Evolutionary conservation across 2,329 filamentous ascomycete species (phyloP), one percentile per base, ranked within the genome.

Genomic region (Penicillium sp.): DNA sequence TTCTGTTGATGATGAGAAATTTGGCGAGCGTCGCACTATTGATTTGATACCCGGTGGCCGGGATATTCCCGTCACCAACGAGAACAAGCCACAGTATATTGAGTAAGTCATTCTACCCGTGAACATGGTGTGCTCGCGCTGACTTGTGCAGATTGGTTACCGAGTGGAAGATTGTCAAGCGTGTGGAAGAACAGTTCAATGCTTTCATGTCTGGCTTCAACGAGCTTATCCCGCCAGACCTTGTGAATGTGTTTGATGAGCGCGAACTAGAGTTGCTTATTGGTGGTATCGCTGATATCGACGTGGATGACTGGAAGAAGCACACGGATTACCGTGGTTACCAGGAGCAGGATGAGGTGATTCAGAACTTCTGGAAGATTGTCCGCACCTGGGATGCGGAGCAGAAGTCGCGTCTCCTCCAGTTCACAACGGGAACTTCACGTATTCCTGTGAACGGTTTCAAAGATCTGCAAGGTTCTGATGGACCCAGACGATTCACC

Each of bases 251-350:
- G 41, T 99, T 99, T 70, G 95, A 99, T 71, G 95, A 99, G 81
- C 90, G 95, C 69, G 95, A 99, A 77, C 82, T 99, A 48, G 95
- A 99, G 77, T 80, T 99, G 65, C 84, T 99, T 66, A 98, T 99
- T 71, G 95, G 95, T 64, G 95, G 95, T 83, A 99, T 99, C 68
- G 95, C 95, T n/a, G 95, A 99, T 77, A 99, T 99, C 66, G 95
- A 99, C 70, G 93, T 99, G 16, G 95, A 99, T 59, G 95, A 99
- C 77, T 99, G 95, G 95, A 98, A 99, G 89, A 99, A 99, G 82
- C 95, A 99, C 79, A 99, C 95, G 47, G 95, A 99, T 73, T 99
- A 99, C 77, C 90, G 95, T 67, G 95, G 95, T 53, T 99, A 99
- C 83, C 97, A 96, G 10, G 95, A 99, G 78, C 92, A 88, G 56